Evolutionary conservation across 352 stramenopile species (phyloP), one percentile per base, ranked within the genome.

Genomic region (Globisporangium carolinianum): DNA sequence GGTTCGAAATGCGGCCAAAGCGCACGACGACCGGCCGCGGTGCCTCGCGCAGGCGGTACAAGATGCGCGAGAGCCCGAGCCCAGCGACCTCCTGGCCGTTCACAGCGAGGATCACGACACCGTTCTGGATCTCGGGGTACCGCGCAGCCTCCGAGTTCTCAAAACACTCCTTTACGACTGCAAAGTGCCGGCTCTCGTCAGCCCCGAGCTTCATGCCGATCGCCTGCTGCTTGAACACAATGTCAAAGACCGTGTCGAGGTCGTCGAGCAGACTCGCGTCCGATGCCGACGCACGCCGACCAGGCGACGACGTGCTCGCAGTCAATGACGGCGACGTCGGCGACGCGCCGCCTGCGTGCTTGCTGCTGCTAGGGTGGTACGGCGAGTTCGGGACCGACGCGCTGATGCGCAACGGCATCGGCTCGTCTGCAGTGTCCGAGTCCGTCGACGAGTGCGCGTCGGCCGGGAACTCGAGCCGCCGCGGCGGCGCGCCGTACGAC

Each of bases 201-300:
- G 74, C 66, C 8, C 76, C 80, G 39, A 93, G 79, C 61, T 91
- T 91, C 75, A 93, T 83, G 7, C 83, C 83, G 62, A 93, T 91
- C 18, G 81, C 67, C 52, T 91, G 82, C 65, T 93, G 80, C 66
- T 88, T 89, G 69, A 93, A 93, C 41, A 93, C 83, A 62, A 93
- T 83, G 57, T 93, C 83, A 47, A 93, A 93, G 11, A 91, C 73
- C 47, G 82, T 83, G 32, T 91, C 76, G 65, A 93, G 80, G 18
- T 74, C 72, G 45, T 91, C 71, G 24, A 88, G 47, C 5, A 60
- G 54, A 6, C 78, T 85, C 38, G 32, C 24, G 9, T 66, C 62
- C 24, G 39, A 43, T 12, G 58, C 58, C 52, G 15, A 62, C 41
- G 42, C 57, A 24, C 24, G 60, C 42, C 55, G 61, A 51, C 71